Conservation (phyloP, 176 grass and related monocot genomes). For the Phoenix roebelenii region DNA sequence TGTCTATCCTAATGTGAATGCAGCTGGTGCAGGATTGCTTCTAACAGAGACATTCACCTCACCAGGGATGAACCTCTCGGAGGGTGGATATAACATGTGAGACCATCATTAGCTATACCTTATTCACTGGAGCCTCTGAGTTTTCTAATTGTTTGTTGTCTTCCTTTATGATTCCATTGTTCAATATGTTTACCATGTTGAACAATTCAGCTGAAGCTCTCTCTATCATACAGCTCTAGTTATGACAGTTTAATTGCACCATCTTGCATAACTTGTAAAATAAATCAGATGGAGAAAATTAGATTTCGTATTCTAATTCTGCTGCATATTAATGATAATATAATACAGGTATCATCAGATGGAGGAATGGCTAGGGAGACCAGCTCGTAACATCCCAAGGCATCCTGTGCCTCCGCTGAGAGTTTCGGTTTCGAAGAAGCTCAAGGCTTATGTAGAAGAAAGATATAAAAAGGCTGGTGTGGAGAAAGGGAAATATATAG, state of each 20-base stretch:
- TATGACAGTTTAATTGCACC: too few species aligned
- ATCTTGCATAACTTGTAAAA: too few species aligned
- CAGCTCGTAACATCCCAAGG: conserved; percentile 41
- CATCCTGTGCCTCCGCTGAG: conserved; percentile 49
- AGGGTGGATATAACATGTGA: conserved; percentile 78
- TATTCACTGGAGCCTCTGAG: too few species aligned
- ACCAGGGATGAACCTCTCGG: conserved; percentile 44
- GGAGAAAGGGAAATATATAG: conserved; percentile 63
- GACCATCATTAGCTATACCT: background rate
- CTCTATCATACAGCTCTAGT: too few species aligned
- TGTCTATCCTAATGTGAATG: conserved; percentile 79
- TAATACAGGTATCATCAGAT: conserved; percentile 60
- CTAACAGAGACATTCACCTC: conserved; percentile 57
- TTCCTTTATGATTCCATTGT: too few species aligned
- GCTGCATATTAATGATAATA: background rate
- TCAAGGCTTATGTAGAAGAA: conserved; percentile 56
- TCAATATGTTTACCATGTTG: too few species aligned
- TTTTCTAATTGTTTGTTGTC: too few species aligned
- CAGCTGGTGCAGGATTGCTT: conserved; percentile 57
- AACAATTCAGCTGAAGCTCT: too few species aligned
- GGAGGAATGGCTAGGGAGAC: conserved; percentile 73
- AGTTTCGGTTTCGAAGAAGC: conserved; percentile 80
- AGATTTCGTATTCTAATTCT: too few species aligned
- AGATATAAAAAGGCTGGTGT: conserved; percentile 52
- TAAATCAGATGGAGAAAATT: too few species aligned